Evolutionary conservation across 2,329 filamentous ascomycete species (phyloP).

Genomic region (Bisporella sp.): DNA sequence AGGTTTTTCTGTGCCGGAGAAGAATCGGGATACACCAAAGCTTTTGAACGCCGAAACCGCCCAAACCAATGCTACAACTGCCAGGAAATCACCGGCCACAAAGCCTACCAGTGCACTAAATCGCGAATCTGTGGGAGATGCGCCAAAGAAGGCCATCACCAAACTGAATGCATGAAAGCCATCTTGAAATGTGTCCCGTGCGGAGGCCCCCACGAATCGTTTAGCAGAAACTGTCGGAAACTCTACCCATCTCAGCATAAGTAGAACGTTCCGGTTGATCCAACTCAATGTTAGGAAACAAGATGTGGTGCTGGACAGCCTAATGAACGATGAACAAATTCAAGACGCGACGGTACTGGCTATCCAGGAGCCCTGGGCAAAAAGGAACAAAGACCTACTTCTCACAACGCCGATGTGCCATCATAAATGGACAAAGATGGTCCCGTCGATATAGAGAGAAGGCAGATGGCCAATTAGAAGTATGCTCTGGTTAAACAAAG

Average conservation of each 20-base stretch:
- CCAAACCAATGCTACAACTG: no score
- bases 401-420: constrained; percentile 5
- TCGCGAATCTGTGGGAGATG: constrained; percentile 14
- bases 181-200: constrained; percentile 13
- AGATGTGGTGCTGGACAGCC: constrained; percentile 4
- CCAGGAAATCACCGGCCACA: no score
- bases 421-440: constrained; percentile 8
- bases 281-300: constrained; percentile 9
- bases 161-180: constrained; percentile 13
- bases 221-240: no score
- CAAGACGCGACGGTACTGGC: constrained; percentile 4
- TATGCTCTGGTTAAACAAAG: constrained; percentile 23
- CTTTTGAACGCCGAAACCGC: no score
- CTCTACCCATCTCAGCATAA: constrained; percentile 14
- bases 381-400: constrained; percentile 1
- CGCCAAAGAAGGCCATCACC: no score
- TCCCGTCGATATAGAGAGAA: constrained; percentile 7
- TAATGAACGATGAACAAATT: constrained; percentile 11
- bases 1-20: constrained; percentile 1
- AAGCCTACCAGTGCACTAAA: constrained; percentile 24
- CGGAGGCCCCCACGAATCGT: constrained; percentile 9
- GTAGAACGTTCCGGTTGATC: constrained; percentile 8
- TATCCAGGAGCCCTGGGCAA: constrained; percentile 4
- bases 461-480: constrained; percentile 19
- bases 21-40: neutral